Conservation (phyloP, 2,329 filamentous ascomycete species). For the Esteya vermicola region DNA sequence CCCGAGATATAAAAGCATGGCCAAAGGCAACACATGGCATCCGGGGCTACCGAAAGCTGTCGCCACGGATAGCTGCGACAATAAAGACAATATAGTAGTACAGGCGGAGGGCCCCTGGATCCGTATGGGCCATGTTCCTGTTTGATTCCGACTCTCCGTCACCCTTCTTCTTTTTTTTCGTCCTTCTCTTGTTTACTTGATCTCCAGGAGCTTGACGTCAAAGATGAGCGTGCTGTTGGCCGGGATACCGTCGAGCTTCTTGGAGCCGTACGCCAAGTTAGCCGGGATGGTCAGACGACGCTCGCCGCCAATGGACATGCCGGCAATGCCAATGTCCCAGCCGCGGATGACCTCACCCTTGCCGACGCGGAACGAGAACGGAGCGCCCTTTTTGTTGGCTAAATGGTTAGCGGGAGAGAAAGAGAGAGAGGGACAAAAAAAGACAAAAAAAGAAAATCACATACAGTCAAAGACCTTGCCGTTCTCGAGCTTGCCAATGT, state of each 20-base stretch:
- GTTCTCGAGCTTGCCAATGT: conserved; percentile 92
- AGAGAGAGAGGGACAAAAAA: background rate
- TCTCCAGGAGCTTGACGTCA: conserved; percentile 75
- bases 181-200: conserved; percentile 47
- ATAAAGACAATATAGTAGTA: conserved; percentile 1
- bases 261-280: conserved; percentile 77
- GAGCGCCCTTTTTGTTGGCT: conserved; percentile 99
- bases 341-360: conserved; percentile 96
- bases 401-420: conserved; percentile 1
- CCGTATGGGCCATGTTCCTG: too few relatives aligned
- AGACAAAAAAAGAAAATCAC: conserved; percentile 18
- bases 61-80: too few relatives aligned
- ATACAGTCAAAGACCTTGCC: conserved; percentile 90
- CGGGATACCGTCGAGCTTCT: conserved; percentile 71
- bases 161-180: background rate
- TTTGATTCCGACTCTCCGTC: too few relatives aligned
- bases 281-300: conserved; percentile 83
- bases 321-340: conserved; percentile 88
- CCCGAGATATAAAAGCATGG: too few relatives aligned
- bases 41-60: too few relatives aligned
- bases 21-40: too few relatives aligned
- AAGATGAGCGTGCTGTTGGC: conserved; percentile 84
- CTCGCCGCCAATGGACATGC: conserved; percentile 90
- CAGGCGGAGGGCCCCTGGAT: background rate
- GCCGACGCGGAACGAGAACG: conserved; percentile 91